Evolutionary conservation across 768 basidiomycete genomes (phyloP).

Genomic region (Pisolithus microcarpus): DNA sequence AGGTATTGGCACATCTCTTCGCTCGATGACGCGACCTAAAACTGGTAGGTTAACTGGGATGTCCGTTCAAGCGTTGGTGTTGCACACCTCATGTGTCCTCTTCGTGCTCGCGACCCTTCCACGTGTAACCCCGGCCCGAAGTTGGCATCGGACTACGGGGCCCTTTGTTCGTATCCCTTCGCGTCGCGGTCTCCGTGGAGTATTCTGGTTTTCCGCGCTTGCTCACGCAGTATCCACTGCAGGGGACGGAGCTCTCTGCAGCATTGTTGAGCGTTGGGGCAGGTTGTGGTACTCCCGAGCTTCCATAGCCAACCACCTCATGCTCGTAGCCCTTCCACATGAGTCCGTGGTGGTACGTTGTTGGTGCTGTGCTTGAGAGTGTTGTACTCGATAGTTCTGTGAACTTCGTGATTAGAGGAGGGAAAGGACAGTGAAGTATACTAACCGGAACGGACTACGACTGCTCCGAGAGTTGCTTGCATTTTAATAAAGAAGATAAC

Average conservation of each 20-base stretch:
- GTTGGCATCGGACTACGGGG: no score
- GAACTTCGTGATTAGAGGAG: background rate
- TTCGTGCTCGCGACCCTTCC: slow-evolving; percentile 18
- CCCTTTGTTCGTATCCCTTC: background rate
- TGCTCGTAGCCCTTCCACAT: background rate
- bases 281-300: background rate
- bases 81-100: background rate
- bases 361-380: no score
- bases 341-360: background rate
- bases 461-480: background rate
- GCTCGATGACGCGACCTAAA: background rate
- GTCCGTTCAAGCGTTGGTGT: no score
- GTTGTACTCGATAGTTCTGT: background rate
- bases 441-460: background rate
- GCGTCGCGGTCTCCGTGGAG: background rate
- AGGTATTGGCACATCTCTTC: no score
- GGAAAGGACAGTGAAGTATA: background rate
- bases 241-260: background rate
- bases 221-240: background rate
- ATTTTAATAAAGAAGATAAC: background rate
- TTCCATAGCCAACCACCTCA: background rate
- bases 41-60: no score
- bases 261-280: no score
- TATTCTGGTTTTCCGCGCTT: background rate
- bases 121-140: background rate